Evolutionary conservation across 2,329 filamentous ascomycete genomes (phyloP), one percentile per base, ranked within the genome.

Genomic region (Penicillium decumbens): DNA sequence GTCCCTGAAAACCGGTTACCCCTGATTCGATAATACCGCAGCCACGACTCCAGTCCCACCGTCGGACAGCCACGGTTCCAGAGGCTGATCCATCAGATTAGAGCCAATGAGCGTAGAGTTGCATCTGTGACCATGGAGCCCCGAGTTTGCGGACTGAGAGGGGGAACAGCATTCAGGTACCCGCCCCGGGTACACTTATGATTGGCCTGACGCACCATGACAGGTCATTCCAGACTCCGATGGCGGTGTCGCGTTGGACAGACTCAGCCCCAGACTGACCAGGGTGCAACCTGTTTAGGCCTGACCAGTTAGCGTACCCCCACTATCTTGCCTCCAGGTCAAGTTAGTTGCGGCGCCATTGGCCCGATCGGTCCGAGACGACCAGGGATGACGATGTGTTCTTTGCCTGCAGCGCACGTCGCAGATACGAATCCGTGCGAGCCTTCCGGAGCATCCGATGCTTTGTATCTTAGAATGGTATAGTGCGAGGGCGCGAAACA

Each of bases 131-230:
- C 43, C 43, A 46, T 47, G 25, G 30, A 32, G 37, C 43, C 46
- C 47, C 46, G 53, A 50, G 47, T 46, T 41, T 56, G 30, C 43
- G 53, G 51, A 52, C 51, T 29, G n/a, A 45, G 43, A 38, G 41
- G 20, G 33, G 38, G 43, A 48, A 28, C 37, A 50, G 41, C 32
- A 58, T 61, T 57, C 58, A 61, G 58, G 58, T 61, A 61, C 58
- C 58, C 58, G 58, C 58, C 43, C 7, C 8, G 2, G 3, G 2
- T 6, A 20, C 37, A 20, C 13, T 46, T 44, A 38, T 59, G 50
- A 61, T 61, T 61, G 58, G 58, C 13, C 7, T 12, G 6, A 5
- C 1, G 13, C 24, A 42, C 44, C 48, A 48, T 58, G 58, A 61
- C 57, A 59, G 55, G 55, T 58, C 53, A 53, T 50, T 54, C 57